A percentile compares a stretch with the other conserved stretches of the same genome.
Evolutionary conservation across 192 early-diverging fungal genomes (phyloP).

Genomic region (Entophlyctis luteolus): DNA sequence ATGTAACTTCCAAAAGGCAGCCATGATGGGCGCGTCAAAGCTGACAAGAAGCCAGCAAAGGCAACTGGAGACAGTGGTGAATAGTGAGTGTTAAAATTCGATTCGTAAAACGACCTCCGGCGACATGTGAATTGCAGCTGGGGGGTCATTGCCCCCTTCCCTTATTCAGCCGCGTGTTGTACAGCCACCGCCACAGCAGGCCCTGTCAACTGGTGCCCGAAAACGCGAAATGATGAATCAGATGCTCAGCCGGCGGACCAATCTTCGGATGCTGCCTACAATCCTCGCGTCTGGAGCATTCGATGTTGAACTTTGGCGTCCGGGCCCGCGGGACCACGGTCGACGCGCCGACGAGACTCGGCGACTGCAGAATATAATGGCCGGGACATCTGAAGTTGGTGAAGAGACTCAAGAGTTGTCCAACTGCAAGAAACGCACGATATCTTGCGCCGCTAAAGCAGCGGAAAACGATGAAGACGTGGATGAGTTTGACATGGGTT

Average conservation of each 20-base stretch:
- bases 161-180: conserved; percentile 15
- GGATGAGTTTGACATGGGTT: conserved; percentile 49
- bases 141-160: conserved; percentile 25
- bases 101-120: too few relatives aligned
- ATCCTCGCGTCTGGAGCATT: conserved; percentile 37
- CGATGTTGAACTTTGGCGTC: conserved; percentile 35
- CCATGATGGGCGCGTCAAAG: conserved; percentile 51
- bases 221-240: conserved; percentile 17
- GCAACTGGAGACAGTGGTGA: conserved; percentile 32
- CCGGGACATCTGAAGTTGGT: conserved; percentile 24
- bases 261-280: conserved; percentile 27
- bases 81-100: conserved; percentile 12
- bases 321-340: conserved; percentile 19
- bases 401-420: conserved; percentile 30
- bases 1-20: too few relatives aligned
- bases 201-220: conserved; percentile 12
- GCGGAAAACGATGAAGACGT: conserved; percentile 26
- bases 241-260: not conserved
- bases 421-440: conserved; percentile 22
- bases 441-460: conserved; percentile 6
- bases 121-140: not conserved
- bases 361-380: not conserved
- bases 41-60: conserved; percentile 39
- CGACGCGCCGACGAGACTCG: not conserved
- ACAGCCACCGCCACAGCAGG: conserved; percentile 7